Evolutionary conservation across 176 grass and related monocot genomes (phyloP), one percentile per base, ranked within the genome.

Genomic region (Avena atlantica): DNA sequence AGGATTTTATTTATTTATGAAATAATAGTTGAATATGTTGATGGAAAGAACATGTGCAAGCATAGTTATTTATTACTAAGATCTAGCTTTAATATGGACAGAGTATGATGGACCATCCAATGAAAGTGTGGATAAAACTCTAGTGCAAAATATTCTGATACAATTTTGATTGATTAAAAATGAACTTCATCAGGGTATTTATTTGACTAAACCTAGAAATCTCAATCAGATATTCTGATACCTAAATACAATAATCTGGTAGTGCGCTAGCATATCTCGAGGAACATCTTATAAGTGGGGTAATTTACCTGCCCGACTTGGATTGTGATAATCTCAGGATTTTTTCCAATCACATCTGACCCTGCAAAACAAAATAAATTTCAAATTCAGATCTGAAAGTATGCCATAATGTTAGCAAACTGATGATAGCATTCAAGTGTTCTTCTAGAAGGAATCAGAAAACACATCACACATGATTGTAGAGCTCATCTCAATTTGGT

Each of bases 241-340:
- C 76, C 48, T 55, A 17, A 16, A 48, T 27, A 7, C 2, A 9
- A 55, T 68, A 8, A 53, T 0, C 56, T 79, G 72, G 37, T 84
- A 23, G 9, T 80, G 61, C 31, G 31, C 31, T 6, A 40, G 37
- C 37, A 40, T 40, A 3, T 40, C 21, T 79, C 11, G 20, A 83
- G 12, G 16, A 87, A 65, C 62, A 63, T 31, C 13, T 0, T 59
- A 66, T 74, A 36, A 20, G n/a, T 68, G n/a, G 23, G 20, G 45
- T 5, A 76, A 9, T 45, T n/a, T 94, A 98, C 93, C 96, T 96
- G 87, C 83, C 96, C 96, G 82, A 80, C 79, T 82, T 98, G 89
- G 23, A 98, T 88, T 49, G 87, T 87, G 77, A 98, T 91, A 71
- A 98, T 61, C 80, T 85, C 87, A 44, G 92, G 92, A 44, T 89